These are phyloP conservation scores for Przewalskia tangutica DNA, from an alignment of 257 asterid genomes.

Conservation along the genomic window DNA sequence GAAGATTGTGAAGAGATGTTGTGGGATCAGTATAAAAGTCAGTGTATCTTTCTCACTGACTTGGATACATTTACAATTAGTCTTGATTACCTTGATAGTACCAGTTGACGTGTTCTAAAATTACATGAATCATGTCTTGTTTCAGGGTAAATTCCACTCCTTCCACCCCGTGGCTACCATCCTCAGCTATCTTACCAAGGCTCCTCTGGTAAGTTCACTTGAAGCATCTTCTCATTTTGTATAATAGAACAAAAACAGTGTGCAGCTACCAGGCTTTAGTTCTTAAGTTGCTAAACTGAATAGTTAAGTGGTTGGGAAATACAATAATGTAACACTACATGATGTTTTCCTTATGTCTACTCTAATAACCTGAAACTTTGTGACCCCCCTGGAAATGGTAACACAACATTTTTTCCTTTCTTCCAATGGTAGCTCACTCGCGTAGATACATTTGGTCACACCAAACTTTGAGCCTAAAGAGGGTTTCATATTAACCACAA, in stretches of 20 bases:
- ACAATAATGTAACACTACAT: background rate
- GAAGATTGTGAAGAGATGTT: too few species aligned
- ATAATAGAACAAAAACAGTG: background rate
- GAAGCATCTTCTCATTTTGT: background rate
- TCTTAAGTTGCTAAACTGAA: background rate
- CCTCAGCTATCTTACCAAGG: slow-evolving; percentile 93
- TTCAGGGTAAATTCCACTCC: slow-evolving; percentile 82
- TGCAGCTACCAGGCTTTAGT: background rate
- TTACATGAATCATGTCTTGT: background rate
- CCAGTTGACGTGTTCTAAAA: background rate
- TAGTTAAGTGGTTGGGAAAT: background rate
- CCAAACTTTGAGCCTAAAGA: background rate
- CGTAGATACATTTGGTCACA: background rate
- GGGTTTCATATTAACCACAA: background rate
- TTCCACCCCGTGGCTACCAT: slow-evolving; percentile 99
- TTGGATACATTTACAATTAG: background rate
- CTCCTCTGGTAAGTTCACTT: slow-evolving; percentile 64
- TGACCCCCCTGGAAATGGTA: background rate
- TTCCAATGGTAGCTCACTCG: too few species aligned
- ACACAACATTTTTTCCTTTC: background rate
- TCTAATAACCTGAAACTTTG: background rate
- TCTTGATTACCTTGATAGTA: background rate
- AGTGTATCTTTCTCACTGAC: background rate
- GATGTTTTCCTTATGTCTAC: background rate
- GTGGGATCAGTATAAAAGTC: too few species aligned